Conservation (phyloP, 2,329 filamentous ascomycete genomes). For the Pseudopithomyces chartarum region DNA sequence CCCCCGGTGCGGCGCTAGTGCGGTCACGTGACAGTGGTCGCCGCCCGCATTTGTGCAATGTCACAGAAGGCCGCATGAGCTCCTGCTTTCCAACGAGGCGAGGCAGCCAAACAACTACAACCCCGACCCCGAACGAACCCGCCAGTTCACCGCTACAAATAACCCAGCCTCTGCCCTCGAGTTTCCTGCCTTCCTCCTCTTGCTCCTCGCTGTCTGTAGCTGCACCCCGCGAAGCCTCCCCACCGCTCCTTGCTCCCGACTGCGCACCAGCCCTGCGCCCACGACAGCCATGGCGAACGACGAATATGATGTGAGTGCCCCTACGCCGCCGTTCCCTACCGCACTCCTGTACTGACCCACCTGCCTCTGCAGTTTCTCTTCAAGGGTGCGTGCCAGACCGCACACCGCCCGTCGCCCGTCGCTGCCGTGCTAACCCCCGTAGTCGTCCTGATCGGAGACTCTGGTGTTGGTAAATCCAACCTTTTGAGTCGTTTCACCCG, state of each 20-base stretch:
- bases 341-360: conserved; percentile 23
- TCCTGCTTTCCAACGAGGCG: conserved; percentile 22
- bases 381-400: conserved; percentile 71
- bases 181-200: background rate
- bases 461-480: conserved; percentile 99
- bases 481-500: conserved; percentile 98
- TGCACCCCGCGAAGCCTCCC: conserved; percentile 9
- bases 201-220: background rate
- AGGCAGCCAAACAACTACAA: conserved; percentile 28
- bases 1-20: background rate
- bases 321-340: conserved; percentile 14
- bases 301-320: conserved; percentile 91
- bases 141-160: background rate
- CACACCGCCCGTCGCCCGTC: conserved; percentile 17
- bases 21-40: conserved; percentile 9
- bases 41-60: conserved; percentile 14
- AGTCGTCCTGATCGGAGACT: conserved; percentile 99
- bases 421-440: conserved; percentile 38
- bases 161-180: background rate
- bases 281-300: conserved; percentile 86
- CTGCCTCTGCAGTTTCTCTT: conserved; percentile 79
- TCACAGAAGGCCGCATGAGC: conserved; percentile 12
- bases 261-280: conserved; percentile 24
- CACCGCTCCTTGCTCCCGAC: conserved; percentile 16
- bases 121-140: conserved; percentile 5